Evolutionary conservation across 371 early-diverging fungal genomes (phyloP).

Genomic region (Mucor indicus): DNA sequence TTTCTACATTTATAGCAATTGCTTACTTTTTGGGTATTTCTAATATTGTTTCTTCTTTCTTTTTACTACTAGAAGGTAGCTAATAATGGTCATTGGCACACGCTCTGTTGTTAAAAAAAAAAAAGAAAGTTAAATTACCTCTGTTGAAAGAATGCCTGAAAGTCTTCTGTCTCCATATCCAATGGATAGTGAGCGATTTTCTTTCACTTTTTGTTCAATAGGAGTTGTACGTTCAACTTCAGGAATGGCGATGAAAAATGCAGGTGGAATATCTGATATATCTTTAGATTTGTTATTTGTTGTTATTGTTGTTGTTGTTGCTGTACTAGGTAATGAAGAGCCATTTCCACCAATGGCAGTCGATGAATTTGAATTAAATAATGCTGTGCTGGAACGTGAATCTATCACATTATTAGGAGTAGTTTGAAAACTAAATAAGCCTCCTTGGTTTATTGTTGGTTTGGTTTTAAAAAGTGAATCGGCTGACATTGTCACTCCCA

Average conservation of each 20-base stretch:
- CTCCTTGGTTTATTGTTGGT: too few species aligned
- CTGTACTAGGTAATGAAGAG: too few species aligned
- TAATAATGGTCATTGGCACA: background rate
- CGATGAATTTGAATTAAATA: too few species aligned
- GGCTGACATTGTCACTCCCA: too few species aligned
- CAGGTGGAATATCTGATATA: slow-evolving; percentile 4
- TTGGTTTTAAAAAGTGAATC: too few species aligned
- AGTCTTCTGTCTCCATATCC: slow-evolving; percentile 21
- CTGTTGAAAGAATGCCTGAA: slow-evolving; percentile 12
- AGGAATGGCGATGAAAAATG: slow-evolving; percentile 8
- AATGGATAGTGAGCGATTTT: background rate
- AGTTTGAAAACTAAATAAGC: too few species aligned
- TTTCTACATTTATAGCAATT: too few species aligned
- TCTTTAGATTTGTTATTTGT: too few species aligned
- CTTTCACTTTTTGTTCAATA: background rate
- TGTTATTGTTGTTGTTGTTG: too few species aligned
- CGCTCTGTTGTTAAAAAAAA: background rate
- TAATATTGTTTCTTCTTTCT: background rate
- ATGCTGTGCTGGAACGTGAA: too few species aligned
- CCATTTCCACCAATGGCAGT: too few species aligned
- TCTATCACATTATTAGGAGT: too few species aligned
- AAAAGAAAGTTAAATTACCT: slow-evolving; percentile 9
- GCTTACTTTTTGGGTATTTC: background rate
- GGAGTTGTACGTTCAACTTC: background rate
- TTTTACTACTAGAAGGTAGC: background rate